A percentile compares a stretch with the other conserved stretches of the same genome.
Conservation (phyloP, 192 early-diverging fungal species). For the Podila horticola region DNA sequence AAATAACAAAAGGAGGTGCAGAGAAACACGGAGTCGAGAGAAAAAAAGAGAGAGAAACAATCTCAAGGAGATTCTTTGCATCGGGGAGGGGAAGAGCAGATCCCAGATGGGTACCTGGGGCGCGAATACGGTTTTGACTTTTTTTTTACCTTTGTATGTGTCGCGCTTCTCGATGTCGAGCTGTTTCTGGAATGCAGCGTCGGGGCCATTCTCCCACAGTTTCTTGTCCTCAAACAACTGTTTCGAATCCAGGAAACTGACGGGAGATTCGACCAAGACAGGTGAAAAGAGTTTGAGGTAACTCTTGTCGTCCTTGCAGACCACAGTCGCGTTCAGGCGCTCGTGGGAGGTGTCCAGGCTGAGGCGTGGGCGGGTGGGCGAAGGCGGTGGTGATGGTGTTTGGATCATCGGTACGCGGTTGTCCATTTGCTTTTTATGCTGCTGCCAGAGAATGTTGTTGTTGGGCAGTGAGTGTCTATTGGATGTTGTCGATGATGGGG, state of each 20-base stretch:
- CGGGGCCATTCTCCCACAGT: slow-evolving; percentile 47
- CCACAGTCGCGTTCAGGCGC: slow-evolving; percentile 31
- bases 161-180: slow-evolving; percentile 34
- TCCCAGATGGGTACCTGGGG: no score
- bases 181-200: slow-evolving; percentile 48
- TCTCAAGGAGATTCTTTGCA: no score
- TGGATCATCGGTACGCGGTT: neutral
- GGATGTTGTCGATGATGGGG: slow-evolving; percentile 17
- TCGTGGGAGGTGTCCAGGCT: slow-evolving; percentile 46
- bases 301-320: slow-evolving; percentile 25
- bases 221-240: slow-evolving; percentile 34
- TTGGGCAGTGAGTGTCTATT: slow-evolving; percentile 23
- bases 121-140: no score
- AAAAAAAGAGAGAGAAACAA: no score
- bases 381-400: neutral
- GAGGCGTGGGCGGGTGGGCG: slow-evolving; percentile 11
- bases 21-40: no score
- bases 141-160: slow-evolving; percentile 33
- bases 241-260: slow-evolving; percentile 27
- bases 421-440: slow-evolving; percentile 10
- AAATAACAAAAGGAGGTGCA: no score
- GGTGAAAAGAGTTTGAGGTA: slow-evolving; percentile 47
- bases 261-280: slow-evolving; percentile 39
- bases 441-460: slow-evolving; percentile 1
- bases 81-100: no score